A percentile compares a stretch with the other conserved stretches of the same genome.
Evolutionary conservation across 2,329 filamentous ascomycete genomes (phyloP).

Genomic region (Ceratocystis ficicola): DNA sequence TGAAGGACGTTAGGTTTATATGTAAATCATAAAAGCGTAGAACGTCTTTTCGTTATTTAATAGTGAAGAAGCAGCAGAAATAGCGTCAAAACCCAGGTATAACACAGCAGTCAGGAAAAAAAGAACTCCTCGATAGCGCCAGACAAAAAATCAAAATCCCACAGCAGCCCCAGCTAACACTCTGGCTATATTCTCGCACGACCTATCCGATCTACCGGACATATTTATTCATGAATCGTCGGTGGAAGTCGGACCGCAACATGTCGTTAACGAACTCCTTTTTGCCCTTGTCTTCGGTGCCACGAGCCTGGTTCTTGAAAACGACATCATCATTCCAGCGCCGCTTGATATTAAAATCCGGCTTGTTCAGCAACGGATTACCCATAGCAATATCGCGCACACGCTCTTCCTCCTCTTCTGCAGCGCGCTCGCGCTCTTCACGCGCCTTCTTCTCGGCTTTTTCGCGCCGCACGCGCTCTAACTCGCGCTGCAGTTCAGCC

Average conservation of each 20-base stretch:
- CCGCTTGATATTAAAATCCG: conserved; percentile 80
- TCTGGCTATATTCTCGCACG: background rate
- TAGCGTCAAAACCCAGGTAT: conserved; percentile 6
- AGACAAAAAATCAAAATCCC: conserved; percentile 20
- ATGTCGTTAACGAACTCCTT: conserved; percentile 98
- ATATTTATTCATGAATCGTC: conserved; percentile 78
- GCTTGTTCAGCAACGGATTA: conserved; percentile 81
- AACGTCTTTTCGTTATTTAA: background rate
- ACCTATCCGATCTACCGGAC: conserved; percentile 35
- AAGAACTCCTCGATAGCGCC: conserved; percentile 10
- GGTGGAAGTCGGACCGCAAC: conserved; percentile 91
- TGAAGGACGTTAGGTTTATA: conserved; percentile 24
- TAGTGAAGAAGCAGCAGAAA: background rate
- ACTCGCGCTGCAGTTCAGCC: conserved; percentile 77
- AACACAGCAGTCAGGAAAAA: background rate
- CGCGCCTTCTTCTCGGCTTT: conserved; percentile 49
- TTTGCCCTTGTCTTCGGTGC: conserved; percentile 80
- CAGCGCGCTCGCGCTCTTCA: conserved; percentile 64
- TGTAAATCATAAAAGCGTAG: background rate
- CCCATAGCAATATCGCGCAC: conserved; percentile 83
- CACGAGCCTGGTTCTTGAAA: conserved; percentile 95
- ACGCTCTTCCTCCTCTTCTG: conserved; percentile 66
- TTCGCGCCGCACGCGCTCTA: conserved; percentile 88
- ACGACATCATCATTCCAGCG: conserved; percentile 98
- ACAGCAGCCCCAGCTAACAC: background rate